Base-by-base conservation (phyloP, 495 filamentous ascomycete species). In the Penicillium goetzii region DNA sequence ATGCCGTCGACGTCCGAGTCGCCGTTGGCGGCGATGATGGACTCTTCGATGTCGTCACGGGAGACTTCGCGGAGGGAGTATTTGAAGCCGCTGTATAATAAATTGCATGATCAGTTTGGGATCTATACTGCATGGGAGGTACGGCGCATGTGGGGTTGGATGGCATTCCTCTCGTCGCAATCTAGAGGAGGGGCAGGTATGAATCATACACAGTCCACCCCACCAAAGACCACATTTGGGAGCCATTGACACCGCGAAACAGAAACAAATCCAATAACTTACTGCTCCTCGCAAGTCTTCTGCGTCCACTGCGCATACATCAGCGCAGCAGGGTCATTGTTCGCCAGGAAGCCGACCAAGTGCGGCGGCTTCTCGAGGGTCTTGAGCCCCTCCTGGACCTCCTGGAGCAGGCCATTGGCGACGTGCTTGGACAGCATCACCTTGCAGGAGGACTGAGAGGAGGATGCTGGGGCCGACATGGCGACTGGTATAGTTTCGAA, bases 231-330 rank as follows among this genome's bases (percentile, higher is more conserved):
- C 56, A 28, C 49, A 45, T 6, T n/a, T 54, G 41, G 53, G n/a
- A 45, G 50, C 58, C 56, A 72, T 70, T 68, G 65, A 53, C 25
- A 51, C 11, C 54, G 45, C 26, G 52, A 66, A 58, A 32, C 58
- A 32, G 0, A 7, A 7, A 32, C 30, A 8, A 32, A 3, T 0
- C 5, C 2, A 32, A 32, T 1, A 7, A 32, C 88, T 88, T 80
- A 97, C 94, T 96, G 93, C 78, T 98, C 93, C 73, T 85, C 83
- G 73, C 92, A 97, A 3, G 95, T 97, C 82, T 96, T 96, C 72
- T 89, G 88, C n/a, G 92, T 97, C 92, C 91, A 97, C 71, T 97
- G 90, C 59, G 95, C 95, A 74, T 99, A 99, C 81, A 95, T 91
- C 61, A 87, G 80, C 38, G 94, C 95, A 19, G 92, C 91, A 38